Conservation (phyloP, 2,329 filamentous ascomycete species). For the Fusarium nygamai region DNA sequence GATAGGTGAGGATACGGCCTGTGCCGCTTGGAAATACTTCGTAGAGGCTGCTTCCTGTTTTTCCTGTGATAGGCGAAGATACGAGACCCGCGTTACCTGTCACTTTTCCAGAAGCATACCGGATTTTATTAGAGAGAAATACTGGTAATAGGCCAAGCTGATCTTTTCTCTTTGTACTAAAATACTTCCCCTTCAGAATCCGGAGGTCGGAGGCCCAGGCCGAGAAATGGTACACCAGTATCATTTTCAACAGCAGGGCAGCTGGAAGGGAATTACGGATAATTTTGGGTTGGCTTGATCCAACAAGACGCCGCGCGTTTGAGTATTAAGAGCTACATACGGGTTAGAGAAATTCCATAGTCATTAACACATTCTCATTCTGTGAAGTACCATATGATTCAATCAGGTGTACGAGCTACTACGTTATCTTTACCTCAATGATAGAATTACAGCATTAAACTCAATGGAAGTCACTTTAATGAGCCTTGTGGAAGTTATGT, state of each 20-base stretch:
- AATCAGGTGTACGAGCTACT: neutral
- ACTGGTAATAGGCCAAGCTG: accelerated
- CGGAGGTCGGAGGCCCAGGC: neutral
- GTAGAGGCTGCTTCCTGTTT: too few relatives aligned
- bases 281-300: too few relatives aligned
- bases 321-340: too few relatives aligned
- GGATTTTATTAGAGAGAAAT: neutral
- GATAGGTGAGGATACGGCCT: neutral
- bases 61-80: neutral
- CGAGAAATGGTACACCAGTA: neutral
- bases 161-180: too few relatives aligned
- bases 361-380: neutral
- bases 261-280: neutral
- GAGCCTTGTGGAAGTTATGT: neutral
- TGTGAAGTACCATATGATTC: too few relatives aligned
- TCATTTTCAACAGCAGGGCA: neutral
- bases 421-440: accelerated
- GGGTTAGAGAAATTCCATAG: too few relatives aligned
- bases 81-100: neutral
- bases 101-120: neutral
- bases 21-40: neutral
- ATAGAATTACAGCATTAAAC: neutral
- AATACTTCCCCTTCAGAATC: neutral
- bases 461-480: neutral
- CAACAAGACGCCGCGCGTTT: too few relatives aligned